Conservation (phyloP, 1,284 basidiomycete species). For the Hortiboletus rubellus region DNA sequence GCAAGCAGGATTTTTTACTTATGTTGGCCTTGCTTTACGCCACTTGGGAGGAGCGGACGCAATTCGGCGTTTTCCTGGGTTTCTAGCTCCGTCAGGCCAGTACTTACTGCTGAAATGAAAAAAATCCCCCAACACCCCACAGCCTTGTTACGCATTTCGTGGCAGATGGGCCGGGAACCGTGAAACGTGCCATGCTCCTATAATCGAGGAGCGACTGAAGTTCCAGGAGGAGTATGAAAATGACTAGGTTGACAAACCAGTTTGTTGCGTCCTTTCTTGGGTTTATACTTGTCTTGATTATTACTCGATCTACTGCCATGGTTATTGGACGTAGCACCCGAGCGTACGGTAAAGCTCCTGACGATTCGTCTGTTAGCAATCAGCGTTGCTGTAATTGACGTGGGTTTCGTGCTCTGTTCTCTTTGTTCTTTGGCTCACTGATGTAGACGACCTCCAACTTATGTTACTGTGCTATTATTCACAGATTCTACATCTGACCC, state of each 20-base stretch:
- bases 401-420: not conserved
- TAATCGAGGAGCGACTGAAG: slow-evolving; percentile 40
- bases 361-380: slow-evolving; percentile 34
- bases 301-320: slow-evolving; percentile 37
- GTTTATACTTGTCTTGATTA: slow-evolving; percentile 16
- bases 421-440: not conserved
- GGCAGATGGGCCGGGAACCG: no score
- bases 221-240: slow-evolving; percentile 34
- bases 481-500: not conserved
- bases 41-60: slow-evolving; percentile 17
- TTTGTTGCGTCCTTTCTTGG: slow-evolving; percentile 13
- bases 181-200: slow-evolving; percentile 13
- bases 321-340: slow-evolving; percentile 41
- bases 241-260: slow-evolving; percentile 41
- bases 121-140: slow-evolving; percentile 15
- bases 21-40: not conserved
- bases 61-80: slow-evolving; percentile 38
- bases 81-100: slow-evolving; percentile 41
- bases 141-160: no score
- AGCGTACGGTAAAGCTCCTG: slow-evolving; percentile 30
- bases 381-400: slow-evolving; percentile 44
- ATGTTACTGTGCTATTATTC: not conserved
- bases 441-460: slow-evolving; percentile 14
- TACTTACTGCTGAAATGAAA: not conserved
- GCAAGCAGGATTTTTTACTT: slow-evolving; percentile 25